Evolutionary conservation across 139 green algal species (phyloP).

Genomic region (Coccomyxa sp.): DNA sequence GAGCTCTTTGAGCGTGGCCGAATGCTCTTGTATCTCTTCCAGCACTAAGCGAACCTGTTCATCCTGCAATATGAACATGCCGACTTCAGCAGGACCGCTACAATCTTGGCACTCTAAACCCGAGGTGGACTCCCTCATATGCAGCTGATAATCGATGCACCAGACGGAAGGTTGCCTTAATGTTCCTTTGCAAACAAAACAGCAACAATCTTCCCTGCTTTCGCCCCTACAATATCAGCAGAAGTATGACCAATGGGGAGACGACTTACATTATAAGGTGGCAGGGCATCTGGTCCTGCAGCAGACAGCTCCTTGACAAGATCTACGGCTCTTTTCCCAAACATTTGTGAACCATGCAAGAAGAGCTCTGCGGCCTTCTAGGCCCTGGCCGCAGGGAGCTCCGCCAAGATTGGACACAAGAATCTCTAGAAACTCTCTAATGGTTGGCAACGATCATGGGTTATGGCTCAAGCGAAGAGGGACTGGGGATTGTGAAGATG

Average conservation of each 20-base stretch:
- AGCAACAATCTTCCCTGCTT: too few relatives aligned
- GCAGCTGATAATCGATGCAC: too few relatives aligned
- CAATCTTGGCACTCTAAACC: too few relatives aligned
- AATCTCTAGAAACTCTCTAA: too few relatives aligned
- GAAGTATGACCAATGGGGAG: neutral
- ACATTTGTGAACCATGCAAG: constrained; percentile 16
- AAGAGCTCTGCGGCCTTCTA: neutral
- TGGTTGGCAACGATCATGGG: too few relatives aligned
- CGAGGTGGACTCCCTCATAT: too few relatives aligned
- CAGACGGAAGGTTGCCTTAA: too few relatives aligned
- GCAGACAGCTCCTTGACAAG: constrained; percentile 34
- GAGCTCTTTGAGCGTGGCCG: constrained; percentile 27
- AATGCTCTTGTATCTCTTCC: constrained; percentile 38
- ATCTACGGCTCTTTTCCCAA: constrained; percentile 34
- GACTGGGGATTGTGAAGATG: too few relatives aligned
- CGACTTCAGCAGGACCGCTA: neutral
- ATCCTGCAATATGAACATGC: constrained; percentile 25
- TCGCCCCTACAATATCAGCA: neutral
- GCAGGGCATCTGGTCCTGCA: constrained; percentile 27
- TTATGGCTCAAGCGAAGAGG: too few relatives aligned
- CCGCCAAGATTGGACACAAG: too few relatives aligned
- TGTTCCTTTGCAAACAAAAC: too few relatives aligned
- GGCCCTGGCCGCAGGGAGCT: neutral
- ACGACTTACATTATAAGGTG: constrained; percentile 41
- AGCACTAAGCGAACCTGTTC: constrained; percentile 35